phyloP scores from a whole-genome alignment of 495 filamentous ascomycete genomes.

The Cryomyces minteri region DNA sequence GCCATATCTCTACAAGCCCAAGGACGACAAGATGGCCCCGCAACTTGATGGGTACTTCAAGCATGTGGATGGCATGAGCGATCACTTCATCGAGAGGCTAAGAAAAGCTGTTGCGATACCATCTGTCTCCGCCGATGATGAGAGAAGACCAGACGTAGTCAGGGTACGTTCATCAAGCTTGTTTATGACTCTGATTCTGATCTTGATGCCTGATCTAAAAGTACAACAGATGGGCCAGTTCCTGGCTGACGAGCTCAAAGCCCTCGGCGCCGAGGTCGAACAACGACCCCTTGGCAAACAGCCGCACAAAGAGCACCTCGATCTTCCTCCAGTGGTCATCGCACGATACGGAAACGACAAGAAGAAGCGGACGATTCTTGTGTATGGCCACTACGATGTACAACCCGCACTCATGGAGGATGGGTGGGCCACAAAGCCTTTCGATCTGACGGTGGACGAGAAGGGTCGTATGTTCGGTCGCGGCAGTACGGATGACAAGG shows the following conservation, averaged over 20 bases:
- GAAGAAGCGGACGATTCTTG: slow-evolving; percentile 81
- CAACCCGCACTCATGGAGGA: slow-evolving; percentile 88
- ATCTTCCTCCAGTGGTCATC: slow-evolving; percentile 82
- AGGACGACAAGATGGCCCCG: too few species aligned
- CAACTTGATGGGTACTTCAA: slow-evolving; percentile 23
- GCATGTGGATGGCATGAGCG: slow-evolving; percentile 57
- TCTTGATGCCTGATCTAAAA: too few species aligned
- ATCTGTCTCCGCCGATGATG: slow-evolving; percentile 81
- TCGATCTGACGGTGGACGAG: slow-evolving; percentile 70
- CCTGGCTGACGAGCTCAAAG: slow-evolving; percentile 61
- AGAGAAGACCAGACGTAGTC: slow-evolving; percentile 74
- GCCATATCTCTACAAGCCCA: too few species aligned
- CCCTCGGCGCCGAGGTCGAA: slow-evolving; percentile 72
- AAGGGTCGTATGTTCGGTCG: slow-evolving; percentile 91
- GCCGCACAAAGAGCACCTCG: slow-evolving; percentile 70
- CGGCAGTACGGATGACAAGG: slow-evolving; percentile 95
- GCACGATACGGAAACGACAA: slow-evolving; percentile 81
- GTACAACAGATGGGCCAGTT: slow-evolving; percentile 67
- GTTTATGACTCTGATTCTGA: not conserved
- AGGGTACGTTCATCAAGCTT: slow-evolving; percentile 23
- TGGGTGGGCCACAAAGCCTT: slow-evolving; percentile 93
- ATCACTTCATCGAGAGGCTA: slow-evolving; percentile 79
- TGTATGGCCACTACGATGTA: slow-evolving; percentile 98
- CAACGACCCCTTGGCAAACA: slow-evolving; percentile 74
- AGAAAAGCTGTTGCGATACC: slow-evolving; percentile 88